Evolutionary conservation across 768 basidiomycete genomes (phyloP).

Genomic region (Trametes villosa): DNA sequence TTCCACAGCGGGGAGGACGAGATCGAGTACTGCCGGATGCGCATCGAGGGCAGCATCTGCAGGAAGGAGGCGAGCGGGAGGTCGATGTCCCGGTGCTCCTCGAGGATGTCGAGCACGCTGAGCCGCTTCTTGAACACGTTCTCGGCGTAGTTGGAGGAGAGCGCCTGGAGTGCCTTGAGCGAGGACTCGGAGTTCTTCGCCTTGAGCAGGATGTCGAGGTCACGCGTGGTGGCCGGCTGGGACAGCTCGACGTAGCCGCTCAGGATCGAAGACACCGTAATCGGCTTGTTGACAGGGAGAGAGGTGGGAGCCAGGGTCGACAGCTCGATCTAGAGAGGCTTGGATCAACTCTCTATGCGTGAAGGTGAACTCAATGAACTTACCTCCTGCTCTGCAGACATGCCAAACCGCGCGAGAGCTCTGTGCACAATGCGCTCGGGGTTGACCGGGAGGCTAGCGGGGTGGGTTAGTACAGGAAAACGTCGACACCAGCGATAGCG

Average conservation of each 20-base stretch:
- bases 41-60: conserved; percentile 50
- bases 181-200: conserved; percentile 33
- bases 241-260: conserved; percentile 52
- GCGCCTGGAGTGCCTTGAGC: conserved; percentile 32
- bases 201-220: conserved; percentile 41
- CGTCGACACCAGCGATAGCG: not conserved
- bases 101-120: conserved; percentile 49
- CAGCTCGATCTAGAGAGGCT: conserved; percentile 37
- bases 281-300: conserved; percentile 44
- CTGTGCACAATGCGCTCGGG: conserved; percentile 43
- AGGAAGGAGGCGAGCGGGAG: conserved; percentile 47
- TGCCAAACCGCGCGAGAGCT: conserved; percentile 42
- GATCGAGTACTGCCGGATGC: conserved; percentile 56
- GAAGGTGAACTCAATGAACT: not conserved
- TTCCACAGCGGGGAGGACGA: conserved; percentile 53
- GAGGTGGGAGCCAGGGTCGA: conserved; percentile 42
- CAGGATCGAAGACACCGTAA: conserved; percentile 42
- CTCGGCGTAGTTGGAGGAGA: conserved; percentile 36
- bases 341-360: not conserved
- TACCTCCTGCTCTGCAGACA: conserved; percentile 46
- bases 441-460: conserved; percentile 44
- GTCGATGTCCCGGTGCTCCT: conserved; percentile 40
- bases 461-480: not conserved
- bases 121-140: conserved; percentile 42
- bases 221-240: conserved; percentile 48